Percentiles rank a stretch among this genome's conserved stretches.
phyloP scores from a whole-genome alignment of 2,329 filamentous ascomycete species.

The Sporothrix luriei region DNA sequence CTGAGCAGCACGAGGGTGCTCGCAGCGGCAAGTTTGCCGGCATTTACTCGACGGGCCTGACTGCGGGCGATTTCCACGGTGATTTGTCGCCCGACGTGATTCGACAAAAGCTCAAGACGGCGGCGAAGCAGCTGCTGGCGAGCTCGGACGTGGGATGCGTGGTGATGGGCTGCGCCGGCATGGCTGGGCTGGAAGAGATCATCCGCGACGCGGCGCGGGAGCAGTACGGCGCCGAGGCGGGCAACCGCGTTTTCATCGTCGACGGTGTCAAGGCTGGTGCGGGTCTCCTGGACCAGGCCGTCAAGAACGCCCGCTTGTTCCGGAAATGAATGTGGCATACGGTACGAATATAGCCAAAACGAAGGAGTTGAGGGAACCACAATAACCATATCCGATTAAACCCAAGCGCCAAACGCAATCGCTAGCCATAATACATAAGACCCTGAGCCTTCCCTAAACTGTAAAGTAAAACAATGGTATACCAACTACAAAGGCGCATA shows the following conservation, averaged over 20 bases:
- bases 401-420: slow-evolving; percentile 10
- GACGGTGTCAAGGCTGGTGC: slow-evolving; percentile 78
- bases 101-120: slow-evolving; percentile 64
- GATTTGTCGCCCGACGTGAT: slow-evolving; percentile 67
- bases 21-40: slow-evolving; percentile 66
- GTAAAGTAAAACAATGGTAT: neutral
- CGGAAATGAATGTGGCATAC: slow-evolving; percentile 18
- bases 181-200: slow-evolving; percentile 80
- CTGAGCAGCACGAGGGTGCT: slow-evolving; percentile 40
- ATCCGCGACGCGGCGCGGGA: slow-evolving; percentile 71
- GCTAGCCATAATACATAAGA: slow-evolving; percentile 8
- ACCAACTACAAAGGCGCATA: too few relatives aligned
- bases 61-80: slow-evolving; percentile 76
- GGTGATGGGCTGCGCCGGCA: slow-evolving; percentile 86
- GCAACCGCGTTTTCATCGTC: slow-evolving; percentile 65
- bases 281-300: slow-evolving; percentile 60
- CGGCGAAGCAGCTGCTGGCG: slow-evolving; percentile 66
- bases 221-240: slow-evolving; percentile 60
- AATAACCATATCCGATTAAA: neutral
- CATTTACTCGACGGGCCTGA: slow-evolving; percentile 79
- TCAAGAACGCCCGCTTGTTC: slow-evolving; percentile 50
- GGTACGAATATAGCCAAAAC: neutral
- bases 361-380: neutral
- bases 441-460: neutral
- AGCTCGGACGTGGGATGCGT: slow-evolving; percentile 65